Percentiles rank a stretch among this genome's conserved stretches.
phyloP scores from a whole-genome alignment of 805 yeast species.

The Barnettozyma vustinii region DNA sequence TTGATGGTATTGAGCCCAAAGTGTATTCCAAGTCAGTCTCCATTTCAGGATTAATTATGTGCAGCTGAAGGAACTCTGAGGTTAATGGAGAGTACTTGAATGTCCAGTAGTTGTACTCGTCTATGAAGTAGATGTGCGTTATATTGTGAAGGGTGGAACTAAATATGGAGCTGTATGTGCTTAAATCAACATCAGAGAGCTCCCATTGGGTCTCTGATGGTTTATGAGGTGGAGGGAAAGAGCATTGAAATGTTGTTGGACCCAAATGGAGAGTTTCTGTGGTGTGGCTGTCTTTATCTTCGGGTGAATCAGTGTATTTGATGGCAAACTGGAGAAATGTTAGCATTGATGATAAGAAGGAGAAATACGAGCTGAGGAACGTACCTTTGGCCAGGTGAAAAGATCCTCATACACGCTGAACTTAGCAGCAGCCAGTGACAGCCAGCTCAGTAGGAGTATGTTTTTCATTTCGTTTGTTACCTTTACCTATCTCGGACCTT shows the following conservation, averaged over 20 bases:
- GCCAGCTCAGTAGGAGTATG: neutral
- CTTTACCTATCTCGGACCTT: too few species aligned
- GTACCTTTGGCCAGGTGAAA: constrained; percentile 19
- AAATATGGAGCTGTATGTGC: neutral
- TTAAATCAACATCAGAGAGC: neutral
- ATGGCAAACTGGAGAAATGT: constrained; percentile 10
- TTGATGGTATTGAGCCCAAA: neutral
- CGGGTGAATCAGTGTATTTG: constrained; percentile 4
- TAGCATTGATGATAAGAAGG: neutral
- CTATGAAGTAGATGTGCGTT: neutral
- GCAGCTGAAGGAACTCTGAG: constrained; percentile 2
- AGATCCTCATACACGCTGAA: constrained; percentile 20
- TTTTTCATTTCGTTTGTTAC: neutral
- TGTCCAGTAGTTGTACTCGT: constrained; percentile 5
- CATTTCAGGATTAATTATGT: neutral
- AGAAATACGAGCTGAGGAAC: neutral
- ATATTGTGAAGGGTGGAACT: neutral
- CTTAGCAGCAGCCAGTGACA: neutral
- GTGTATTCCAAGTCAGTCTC: constrained; percentile 4
- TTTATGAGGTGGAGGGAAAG: neutral
- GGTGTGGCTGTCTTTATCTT: neutral
- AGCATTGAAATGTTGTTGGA: neutral
- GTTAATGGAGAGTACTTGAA: neutral
- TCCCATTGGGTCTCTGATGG: neutral
- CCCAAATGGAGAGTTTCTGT: neutral